Conservation (phyloP, 148 eudicot species). For the Simmondsia chinensis region DNA sequence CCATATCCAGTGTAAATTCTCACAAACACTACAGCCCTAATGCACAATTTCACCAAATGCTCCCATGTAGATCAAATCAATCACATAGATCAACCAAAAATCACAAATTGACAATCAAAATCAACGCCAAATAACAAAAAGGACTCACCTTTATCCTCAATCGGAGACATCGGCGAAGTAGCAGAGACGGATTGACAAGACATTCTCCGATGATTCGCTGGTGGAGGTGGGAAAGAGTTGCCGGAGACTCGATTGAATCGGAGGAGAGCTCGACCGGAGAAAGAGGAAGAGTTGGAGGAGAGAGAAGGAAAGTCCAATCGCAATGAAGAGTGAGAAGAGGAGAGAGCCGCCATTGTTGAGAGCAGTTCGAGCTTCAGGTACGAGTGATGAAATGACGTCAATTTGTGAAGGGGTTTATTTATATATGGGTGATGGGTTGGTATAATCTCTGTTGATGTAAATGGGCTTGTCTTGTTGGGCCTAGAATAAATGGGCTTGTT, state of each 20-base stretch:
- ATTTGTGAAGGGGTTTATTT: no score
- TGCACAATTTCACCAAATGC: no score
- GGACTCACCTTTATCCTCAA: constrained; percentile 26
- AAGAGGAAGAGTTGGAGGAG: constrained; percentile 24
- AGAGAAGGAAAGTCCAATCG: constrained; percentile 28
- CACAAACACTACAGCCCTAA: no score
- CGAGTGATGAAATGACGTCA: no score
- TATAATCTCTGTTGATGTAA: no score
- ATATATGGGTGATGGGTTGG: no score
- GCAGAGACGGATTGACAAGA: constrained; percentile 33
- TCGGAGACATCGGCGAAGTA: constrained; percentile 26
- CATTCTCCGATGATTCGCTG: constrained; percentile 26
- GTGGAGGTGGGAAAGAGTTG: constrained; percentile 12
- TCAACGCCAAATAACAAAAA: background rate
- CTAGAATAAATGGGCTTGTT: no score
- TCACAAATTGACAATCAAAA: background rate
- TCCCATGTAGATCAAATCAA: background rate
- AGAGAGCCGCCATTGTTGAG: constrained; percentile 30
- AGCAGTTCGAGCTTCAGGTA: no score
- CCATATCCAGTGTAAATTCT: no score
- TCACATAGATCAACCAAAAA: background rate
- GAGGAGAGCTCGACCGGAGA: constrained; percentile 10
- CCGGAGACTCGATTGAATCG: constrained; percentile 18
- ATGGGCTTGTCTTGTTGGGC: no score
- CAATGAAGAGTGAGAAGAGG: constrained; percentile 22